Conservation (phyloP, 176 grass and related monocot species). For the Guadua angustifolia region DNA sequence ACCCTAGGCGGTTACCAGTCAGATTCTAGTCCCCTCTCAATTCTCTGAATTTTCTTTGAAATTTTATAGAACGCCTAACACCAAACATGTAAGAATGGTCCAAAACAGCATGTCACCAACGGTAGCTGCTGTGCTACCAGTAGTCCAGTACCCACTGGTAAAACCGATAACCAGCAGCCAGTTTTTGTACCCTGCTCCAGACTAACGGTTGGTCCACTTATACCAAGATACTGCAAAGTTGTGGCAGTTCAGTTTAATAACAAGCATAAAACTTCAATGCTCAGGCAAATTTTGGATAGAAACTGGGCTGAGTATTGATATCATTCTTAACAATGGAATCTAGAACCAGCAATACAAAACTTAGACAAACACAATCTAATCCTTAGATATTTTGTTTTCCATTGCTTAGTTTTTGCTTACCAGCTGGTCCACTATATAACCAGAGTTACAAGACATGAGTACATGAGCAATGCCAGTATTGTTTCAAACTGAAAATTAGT, state of each 20-base stretch:
- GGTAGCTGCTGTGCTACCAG: background rate
- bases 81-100: background rate
- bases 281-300: background rate
- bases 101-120: background rate
- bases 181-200: conserved; percentile 17
- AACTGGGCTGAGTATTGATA: background rate
- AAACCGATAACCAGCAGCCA: background rate
- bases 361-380: background rate
- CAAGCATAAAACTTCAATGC: conserved; percentile 27
- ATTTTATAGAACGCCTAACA: background rate
- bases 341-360: conserved; percentile 11
- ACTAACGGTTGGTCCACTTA: background rate
- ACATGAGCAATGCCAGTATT: conserved; percentile 27
- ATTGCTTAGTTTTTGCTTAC: conserved; percentile 17
- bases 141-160: background rate
- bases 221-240: background rate
- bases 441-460: background rate
- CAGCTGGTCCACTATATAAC: conserved; percentile 4
- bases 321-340: background rate
- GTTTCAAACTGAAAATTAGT: conserved; percentile 2
- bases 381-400: conserved; percentile 1
- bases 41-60: background rate
- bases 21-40: background rate
- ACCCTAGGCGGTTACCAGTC: background rate
- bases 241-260: background rate